Evolutionary conservation across 2,329 filamentous ascomycete species (phyloP).

Genomic region (Neopestalotiopsis rosae): DNA sequence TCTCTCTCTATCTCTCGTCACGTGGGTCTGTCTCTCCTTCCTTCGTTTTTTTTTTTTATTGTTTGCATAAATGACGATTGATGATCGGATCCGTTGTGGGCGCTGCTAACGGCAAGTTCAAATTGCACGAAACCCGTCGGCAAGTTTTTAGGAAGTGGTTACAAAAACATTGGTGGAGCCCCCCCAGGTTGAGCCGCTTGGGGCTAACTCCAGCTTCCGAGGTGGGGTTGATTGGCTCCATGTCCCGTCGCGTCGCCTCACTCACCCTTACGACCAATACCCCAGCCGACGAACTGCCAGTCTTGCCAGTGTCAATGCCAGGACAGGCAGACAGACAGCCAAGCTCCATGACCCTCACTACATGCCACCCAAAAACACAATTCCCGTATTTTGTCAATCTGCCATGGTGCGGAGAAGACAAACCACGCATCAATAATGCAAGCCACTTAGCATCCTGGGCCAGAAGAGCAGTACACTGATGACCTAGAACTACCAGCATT

Average conservation of each 20-base stretch:
- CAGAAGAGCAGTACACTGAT: background rate
- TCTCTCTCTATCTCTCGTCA: no score
- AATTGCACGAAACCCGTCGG: background rate
- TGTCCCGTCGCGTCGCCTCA: no score
- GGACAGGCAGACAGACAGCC: no score
- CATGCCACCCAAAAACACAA: no score
- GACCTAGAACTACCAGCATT: background rate
- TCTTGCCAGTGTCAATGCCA: no score
- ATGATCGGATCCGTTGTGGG: conserved; percentile 9
- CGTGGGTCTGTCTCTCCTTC: no score
- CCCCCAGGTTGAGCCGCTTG: background rate
- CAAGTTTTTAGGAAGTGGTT: background rate
- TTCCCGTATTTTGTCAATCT: no score
- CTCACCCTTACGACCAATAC: no score
- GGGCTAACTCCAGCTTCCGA: background rate
- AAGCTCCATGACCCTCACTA: no score
- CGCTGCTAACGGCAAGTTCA: background rate
- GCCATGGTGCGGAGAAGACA: no score
- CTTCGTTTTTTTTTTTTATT: background rate
- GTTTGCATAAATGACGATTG: background rate
- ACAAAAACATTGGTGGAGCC: background rate
- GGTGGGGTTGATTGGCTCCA: conserved; percentile 7
- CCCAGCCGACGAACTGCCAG: no score
- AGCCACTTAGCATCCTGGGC: background rate
- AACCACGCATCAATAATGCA: no score